Base-by-base conservation (phyloP, 257 asterid species). In the Petunia secreta region DNA sequence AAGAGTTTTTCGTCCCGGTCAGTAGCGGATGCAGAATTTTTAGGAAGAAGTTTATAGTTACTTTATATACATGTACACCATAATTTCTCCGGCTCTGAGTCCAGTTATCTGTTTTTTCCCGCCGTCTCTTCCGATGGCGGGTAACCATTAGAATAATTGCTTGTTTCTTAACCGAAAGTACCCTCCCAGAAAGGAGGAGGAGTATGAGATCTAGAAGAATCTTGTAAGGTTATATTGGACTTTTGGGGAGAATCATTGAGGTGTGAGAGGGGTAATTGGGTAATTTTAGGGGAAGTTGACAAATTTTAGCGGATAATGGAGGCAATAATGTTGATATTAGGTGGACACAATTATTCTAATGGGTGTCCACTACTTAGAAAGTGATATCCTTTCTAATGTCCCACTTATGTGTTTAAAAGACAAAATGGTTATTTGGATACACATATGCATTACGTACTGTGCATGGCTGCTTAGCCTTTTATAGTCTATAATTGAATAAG, bases 341-440 rank as follows among this genome's bases (percentile, higher is more conserved):
- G 84, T 75, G 79, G 67, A 77, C 25, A 63, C 80, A 60, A 74
- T 81, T 83, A 81, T 85, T 82, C 80, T 34, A 48, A 36, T 36
- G 44, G 43, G 69, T 84, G 86, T 84, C 81, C 81, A 62, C 66
- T 79, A 62, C 66, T 79, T 9, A 14, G 75, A 85, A 73, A 67
- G 82, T 68, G 89, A 87, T 87, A 88, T 80, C 52, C 50, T 46
- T 78, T 2, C 43, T 50, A 15, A 58, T 3, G 60, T 11, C 74
- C 74, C 15, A 50, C 34, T 63, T 36, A 43, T 25, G 36, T 11
- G 13, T 71, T 50, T 34, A 34, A 71, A 71, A 71, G 13, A 34
- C 62, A 34, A 48, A 48, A 48, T 46, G 48, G 41, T 43, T 48
- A 34, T 50, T 48, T 3, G 25, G 77, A 59, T 60, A 34, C 60